Evolutionary conservation across 2,329 filamentous ascomycete genomes (phyloP).

Genomic region (Coleophoma cylindrospora): DNA sequence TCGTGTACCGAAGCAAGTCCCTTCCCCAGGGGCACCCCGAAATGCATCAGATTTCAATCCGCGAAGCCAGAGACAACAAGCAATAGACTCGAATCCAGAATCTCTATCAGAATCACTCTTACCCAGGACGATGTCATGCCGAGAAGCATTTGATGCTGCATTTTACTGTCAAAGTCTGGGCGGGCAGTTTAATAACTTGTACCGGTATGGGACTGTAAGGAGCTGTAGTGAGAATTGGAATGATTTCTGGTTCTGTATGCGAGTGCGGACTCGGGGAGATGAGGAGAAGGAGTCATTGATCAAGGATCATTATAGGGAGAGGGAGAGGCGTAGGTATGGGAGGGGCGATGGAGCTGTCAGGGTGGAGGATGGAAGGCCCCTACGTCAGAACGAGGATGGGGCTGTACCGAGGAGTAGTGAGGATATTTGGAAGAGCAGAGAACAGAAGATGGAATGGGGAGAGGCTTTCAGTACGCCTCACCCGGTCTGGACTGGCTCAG

Average conservation of each 20-base stretch:
- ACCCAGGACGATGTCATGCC: slow-evolving; percentile 81
- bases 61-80: slow-evolving; percentile 2
- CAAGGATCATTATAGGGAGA: slow-evolving; percentile 28
- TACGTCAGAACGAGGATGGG: background rate
- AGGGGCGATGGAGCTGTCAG: slow-evolving; percentile 56
- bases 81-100: slow-evolving; percentile 11
- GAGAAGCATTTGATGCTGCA: slow-evolving; percentile 82
- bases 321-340: slow-evolving; percentile 54
- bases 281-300: slow-evolving; percentile 48
- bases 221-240: slow-evolving; percentile 82
- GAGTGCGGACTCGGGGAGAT: slow-evolving; percentile 59
- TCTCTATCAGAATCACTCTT: slow-evolving; percentile 65
- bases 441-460: slow-evolving; percentile 48
- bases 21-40: slow-evolving; percentile 8
- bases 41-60: slow-evolving; percentile 7
- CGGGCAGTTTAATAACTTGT: slow-evolving; percentile 87
- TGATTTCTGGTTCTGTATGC: slow-evolving; percentile 98
- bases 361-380: slow-evolving; percentile 17
- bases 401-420: slow-evolving; percentile 59
- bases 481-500: slow-evolving; percentile 33
- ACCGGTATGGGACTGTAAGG: slow-evolving; percentile 75
- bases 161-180: slow-evolving; percentile 92
- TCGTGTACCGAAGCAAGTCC: slow-evolving; percentile 11
- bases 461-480: slow-evolving; percentile 28
- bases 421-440: slow-evolving; percentile 80